Percentiles rank a stretch among this genome's conserved stretches.
These are phyloP conservation scores for Calonectria crousiana DNA, from an alignment of 2,329 filamentous ascomycete genomes.

Conservation along the genomic window DNA sequence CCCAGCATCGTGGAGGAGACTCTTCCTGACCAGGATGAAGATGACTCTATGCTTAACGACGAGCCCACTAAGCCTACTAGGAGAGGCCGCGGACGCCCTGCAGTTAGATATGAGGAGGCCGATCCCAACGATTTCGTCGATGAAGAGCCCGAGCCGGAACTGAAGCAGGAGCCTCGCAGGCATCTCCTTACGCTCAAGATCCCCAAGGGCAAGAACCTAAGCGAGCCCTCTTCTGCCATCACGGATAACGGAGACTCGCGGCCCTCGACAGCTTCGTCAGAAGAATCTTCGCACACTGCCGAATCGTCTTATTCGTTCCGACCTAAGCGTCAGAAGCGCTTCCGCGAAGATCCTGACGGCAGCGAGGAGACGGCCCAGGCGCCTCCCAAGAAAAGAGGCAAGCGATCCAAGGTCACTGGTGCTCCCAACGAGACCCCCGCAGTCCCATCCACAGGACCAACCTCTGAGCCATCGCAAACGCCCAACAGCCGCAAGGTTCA, in stretches of 20 bases:
- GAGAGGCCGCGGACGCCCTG: slow-evolving; percentile 42
- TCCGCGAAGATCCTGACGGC: slow-evolving; percentile 62
- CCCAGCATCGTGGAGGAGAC: slow-evolving; percentile 43
- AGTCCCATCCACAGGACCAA: slow-evolving; percentile 32
- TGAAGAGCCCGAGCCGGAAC: slow-evolving; percentile 42
- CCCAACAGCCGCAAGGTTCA: slow-evolving; percentile 48
- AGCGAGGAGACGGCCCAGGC: slow-evolving; percentile 51
- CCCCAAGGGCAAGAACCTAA: slow-evolving; percentile 55
- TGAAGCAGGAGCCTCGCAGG: slow-evolving; percentile 47
- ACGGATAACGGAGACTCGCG: slow-evolving; percentile 60
- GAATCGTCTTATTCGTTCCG: slow-evolving; percentile 67
- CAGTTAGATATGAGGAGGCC: slow-evolving; percentile 45
- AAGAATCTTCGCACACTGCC: slow-evolving; percentile 60
- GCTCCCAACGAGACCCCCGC: slow-evolving; percentile 28
- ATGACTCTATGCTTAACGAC: slow-evolving; percentile 34
- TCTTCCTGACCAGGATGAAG: slow-evolving; percentile 31
- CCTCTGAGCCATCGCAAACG: slow-evolving; percentile 35
- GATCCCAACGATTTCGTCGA: slow-evolving; percentile 46
- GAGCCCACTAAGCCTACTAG: slow-evolving; percentile 40
- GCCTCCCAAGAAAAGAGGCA: slow-evolving; percentile 54
- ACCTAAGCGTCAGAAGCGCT: slow-evolving; percentile 67
- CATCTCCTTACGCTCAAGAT: slow-evolving; percentile 55
- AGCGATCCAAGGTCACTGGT: slow-evolving; percentile 40
- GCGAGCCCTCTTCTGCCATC: slow-evolving; percentile 51
- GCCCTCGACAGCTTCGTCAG: slow-evolving; percentile 66